Base-by-base conservation (phyloP, 75 land plant species). In the Adiantum capillusveneris region DNA sequence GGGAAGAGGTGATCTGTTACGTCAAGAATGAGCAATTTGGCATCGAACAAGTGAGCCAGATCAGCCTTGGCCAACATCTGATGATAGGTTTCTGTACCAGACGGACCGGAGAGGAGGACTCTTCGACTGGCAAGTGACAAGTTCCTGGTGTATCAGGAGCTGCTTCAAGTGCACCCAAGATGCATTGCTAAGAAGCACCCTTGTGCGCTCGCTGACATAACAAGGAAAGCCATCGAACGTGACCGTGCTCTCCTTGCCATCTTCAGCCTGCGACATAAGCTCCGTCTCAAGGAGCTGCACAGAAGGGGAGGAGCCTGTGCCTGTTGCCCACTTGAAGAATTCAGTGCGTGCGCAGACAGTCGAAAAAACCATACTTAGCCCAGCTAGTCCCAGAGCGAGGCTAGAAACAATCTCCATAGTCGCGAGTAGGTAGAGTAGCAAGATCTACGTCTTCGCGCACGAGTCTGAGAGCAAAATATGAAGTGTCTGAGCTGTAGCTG, bases 61-160 rank as follows among this genome's bases (percentile, higher is more conserved):
- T n/a, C n/a, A n/a, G 91, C 86, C 63, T 86, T 86, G 27, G 90
- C 96, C 69, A 90, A 82, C 84, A 79, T 81, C 80, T 90, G 90
- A 25, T 83, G 96, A 49, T 86, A 90, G 29, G 70, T 74, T 68
- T 90, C 96, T 77, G 62, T 58, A 79, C 96, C 96, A 54, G 87
- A 79, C 49, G 90, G 85, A 0, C 92, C 96, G 26, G 85, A 82
- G 5, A 90, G 83, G 44, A 90, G 64, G 46, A 90, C 82, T 20
- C 85, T 75, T 19, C 77, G 76, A 74, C 96, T 90, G 28, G 92
- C 96, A 28, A 87, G 91, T 3, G 91, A 71, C 11, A 90, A 82
- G 59, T 90, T 86, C 30, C 87, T 37, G 1, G 86, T 81, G 57
- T n/a, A n/a, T n/a, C n/a, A n/a, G n/a, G n/a, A n/a, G n/a, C n/a